Evolutionary conservation across 108 stramenopile genomes (phyloP).

Genomic region (Cyclotella choctawhatcheeana): DNA sequence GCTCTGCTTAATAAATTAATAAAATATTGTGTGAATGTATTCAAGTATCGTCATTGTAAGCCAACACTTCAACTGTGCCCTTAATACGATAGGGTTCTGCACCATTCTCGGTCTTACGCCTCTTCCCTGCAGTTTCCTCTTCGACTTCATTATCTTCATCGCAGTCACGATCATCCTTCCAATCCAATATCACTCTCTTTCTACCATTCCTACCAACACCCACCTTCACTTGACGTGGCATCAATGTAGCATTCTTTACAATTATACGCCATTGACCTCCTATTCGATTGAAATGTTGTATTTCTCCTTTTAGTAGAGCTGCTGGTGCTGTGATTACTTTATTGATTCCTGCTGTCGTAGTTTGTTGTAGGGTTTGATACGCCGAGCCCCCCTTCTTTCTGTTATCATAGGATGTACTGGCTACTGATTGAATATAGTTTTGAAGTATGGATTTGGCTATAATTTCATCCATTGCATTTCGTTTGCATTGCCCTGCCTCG

Average conservation of each 20-base stretch:
- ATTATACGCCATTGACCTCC: slow-evolving; percentile 52
- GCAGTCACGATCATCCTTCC: slow-evolving; percentile 6
- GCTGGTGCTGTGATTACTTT: slow-evolving; percentile 1
- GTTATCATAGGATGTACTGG: slow-evolving; percentile 32
- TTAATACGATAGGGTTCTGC: slow-evolving; percentile 15
- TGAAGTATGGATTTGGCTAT: slow-evolving; percentile 36
- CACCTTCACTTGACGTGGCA: slow-evolving; percentile 13
- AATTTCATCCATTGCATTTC: slow-evolving; percentile 22
- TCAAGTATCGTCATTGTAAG: slow-evolving; percentile 35
- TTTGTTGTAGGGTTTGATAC: not conserved
- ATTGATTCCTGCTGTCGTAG: not conserved
- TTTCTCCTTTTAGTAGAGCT: slow-evolving; percentile 43
- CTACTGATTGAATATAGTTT: slow-evolving; percentile 33
- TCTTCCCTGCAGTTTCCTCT: not conserved
- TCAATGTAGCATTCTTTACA: slow-evolving; percentile 41
- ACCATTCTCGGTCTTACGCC: not conserved
- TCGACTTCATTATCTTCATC: not conserved
- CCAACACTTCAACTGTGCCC: slow-evolving; percentile 45
- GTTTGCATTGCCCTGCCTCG: not conserved
- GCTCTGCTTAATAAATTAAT: too few species aligned
- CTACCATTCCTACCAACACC: slow-evolving; percentile 38
- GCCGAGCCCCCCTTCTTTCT: slow-evolving; percentile 3
- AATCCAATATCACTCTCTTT: slow-evolving; percentile 31
- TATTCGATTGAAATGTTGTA: slow-evolving; percentile 50
- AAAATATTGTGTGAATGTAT: not conserved